Evolutionary conservation across 177 flowering plant species (phyloP), one percentile per base, ranked within the genome.

Genomic region (Vitis hybrid): DNA sequence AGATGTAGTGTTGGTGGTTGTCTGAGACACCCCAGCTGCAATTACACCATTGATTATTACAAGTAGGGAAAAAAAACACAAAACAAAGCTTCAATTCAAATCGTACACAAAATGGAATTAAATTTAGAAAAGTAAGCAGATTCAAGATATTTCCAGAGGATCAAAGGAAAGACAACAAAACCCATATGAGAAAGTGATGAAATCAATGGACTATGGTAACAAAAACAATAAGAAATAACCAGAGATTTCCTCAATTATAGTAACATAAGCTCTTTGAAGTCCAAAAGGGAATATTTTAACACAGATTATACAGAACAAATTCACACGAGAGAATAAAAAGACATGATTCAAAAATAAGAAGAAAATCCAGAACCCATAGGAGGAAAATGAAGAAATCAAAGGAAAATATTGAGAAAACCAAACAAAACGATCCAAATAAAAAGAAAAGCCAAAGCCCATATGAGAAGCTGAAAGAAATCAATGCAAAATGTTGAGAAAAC

Each of bases 1-100:
- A 21, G 81, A 76, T 10, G 74, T 61, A 10, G 77, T 71, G 53
- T 68, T 70, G 77, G 81, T 75, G 15, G 82, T 80, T 68, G 79
- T 70, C 64, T 82, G 79, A 58, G 85, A 84, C 65, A 65, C 49
- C 14, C 59, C 80, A 63, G 65, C 32, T 17, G 46, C 6, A 61
- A 18, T 21, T 58, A 18, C 61, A 58, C 41, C 4, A n/a, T n/a
- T n/a, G n/a, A n/a, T n/a, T n/a, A n/a, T n/a, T n/a, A n/a, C n/a
- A n/a, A n/a, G n/a, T n/a, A n/a, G n/a, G n/a, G n/a, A n/a, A n/a
- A n/a, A n/a, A n/a, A n/a, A n/a, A n/a, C n/a, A 61, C 48, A 41
- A 61, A 57, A 64, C 46, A 73, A 6, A n/a, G 14, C 24, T 65
- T 58, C 9, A 13, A 2, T 18, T 9, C 58, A 9, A 68, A 58